phyloP scores from a whole-genome alignment of 805 yeast genomes.

The Barnettozyma populi region DNA sequence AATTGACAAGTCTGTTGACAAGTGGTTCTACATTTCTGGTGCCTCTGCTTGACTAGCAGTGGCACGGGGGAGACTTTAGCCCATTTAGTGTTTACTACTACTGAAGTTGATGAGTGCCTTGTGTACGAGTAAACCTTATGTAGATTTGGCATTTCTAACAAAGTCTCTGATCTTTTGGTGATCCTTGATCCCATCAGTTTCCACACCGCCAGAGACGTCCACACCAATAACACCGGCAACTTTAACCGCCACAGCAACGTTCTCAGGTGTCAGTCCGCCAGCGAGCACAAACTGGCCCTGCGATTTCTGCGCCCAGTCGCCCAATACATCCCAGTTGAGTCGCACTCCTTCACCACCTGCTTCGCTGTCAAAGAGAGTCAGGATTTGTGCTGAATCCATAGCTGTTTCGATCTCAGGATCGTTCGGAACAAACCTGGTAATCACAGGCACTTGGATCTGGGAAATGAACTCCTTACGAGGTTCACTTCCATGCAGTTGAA shows the following conservation, averaged over 20 bases:
- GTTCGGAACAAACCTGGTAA: conserved; percentile 65
- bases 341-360: conserved; percentile 85
- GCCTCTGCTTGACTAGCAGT: conserved; percentile 39
- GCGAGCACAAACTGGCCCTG: conserved; percentile 57
- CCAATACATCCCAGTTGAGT: conserved; percentile 65
- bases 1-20: conserved; percentile 93
- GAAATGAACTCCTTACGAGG: conserved; percentile 39
- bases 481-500: conserved; percentile 85
- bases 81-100: neutral
- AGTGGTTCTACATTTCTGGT: conserved; percentile 97
- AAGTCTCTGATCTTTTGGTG: conserved; percentile 53
- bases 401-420: conserved; percentile 36
- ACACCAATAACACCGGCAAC: conserved; percentile 72
- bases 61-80: conserved; percentile 1
- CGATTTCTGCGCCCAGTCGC: conserved; percentile 28
- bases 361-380: conserved; percentile 79
- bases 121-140: neutral
- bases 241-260: conserved; percentile 48
- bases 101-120: neutral
- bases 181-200: conserved; percentile 72
- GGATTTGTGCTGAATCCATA: conserved; percentile 34
- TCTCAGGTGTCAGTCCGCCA: conserved; percentile 81
- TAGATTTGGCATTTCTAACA: conserved; percentile 42
- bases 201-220: conserved; percentile 96
- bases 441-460: conserved; percentile 47